Base-by-base conservation (phyloP, 1,284 basidiomycete genomes). In the Ganoderma boninense region DNA sequence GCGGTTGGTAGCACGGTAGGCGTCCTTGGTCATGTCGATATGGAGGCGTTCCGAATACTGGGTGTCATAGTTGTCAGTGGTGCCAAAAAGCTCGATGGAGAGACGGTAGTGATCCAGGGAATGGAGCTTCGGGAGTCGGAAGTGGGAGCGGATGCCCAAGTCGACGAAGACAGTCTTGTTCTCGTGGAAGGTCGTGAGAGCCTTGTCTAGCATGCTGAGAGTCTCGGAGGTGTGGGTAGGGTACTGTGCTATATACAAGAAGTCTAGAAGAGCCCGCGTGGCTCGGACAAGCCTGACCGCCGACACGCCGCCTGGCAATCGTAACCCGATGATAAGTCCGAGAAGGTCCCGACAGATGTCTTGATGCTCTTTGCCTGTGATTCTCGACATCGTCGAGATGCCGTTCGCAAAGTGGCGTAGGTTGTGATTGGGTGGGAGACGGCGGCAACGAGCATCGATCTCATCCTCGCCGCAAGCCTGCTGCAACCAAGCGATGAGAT, bases 391-490 rank as follows among this genome's bases (percentile, higher is more conserved):
- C 1, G 13, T 65, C 0, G 77, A 75, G 29, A 87, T 84, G 0
- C 85, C 85, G 16, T 84, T 84, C 13, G 73, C 69, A 66, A 86
- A 86, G 0, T 78, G 65, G 0, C 79, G 76, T 20, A 84, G 76
- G 56, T 82, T 74, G 68, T 83, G 81, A 71, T 84, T 84, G 0
- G 67, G 71, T 0, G 81, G 82, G 2, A 84, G 64, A 0, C 77
- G 70, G 0, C 74, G 73, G 54, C 79, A 81, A 0, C 79, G 73
- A 0, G 79, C 78, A 74, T 77, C 74, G 10, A 78, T 8, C 14
- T 44, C 43, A 6, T 14, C 11, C 14, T 14, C 43, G 11, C 43
- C 43, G 18, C 43, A 44, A 4, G 43, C 13, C 4, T 44, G 4
- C 43, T 44, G 14, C 14, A 44, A 18, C 43, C 43, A 44, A 4